A percentile compares a stretch with the other conserved stretches of the same genome.
Evolutionary conservation across 805 yeast genomes (phyloP).

Genomic region (Metschnikowia noctiluminum): DNA sequence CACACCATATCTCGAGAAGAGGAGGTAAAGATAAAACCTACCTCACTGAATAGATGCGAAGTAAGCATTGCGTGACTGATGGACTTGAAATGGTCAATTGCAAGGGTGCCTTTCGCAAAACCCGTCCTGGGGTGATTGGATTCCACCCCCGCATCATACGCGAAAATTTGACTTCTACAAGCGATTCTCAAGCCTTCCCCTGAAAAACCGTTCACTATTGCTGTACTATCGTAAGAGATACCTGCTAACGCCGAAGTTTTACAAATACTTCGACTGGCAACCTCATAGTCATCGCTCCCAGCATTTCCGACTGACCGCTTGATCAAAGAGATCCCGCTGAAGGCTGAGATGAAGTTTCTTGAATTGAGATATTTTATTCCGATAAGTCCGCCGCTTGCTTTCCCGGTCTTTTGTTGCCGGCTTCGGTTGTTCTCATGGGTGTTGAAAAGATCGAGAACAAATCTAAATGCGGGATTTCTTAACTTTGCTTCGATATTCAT

Average conservation of each 20-base stretch:
- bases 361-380: conserved; percentile 43
- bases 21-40: conserved; percentile 55
- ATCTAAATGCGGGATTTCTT: conserved; percentile 45
- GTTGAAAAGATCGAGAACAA: conserved; percentile 31
- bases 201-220: conserved; percentile 5
- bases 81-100: conserved; percentile 37
- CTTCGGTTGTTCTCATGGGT: conserved; percentile 43
- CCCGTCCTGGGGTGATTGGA: conserved; percentile 16
- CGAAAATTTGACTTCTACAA: conserved; percentile 50
- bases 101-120: conserved; percentile 36
- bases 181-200: conserved; percentile 49
- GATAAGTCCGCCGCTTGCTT: conserved; percentile 47
- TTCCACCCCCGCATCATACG: conserved; percentile 29
- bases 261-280: conserved; percentile 28
- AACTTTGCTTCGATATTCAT: conserved; percentile 41
- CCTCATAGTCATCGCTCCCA: conserved; percentile 50
- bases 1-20: conserved; percentile 40
- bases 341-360: conserved; percentile 23
- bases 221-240: conserved; percentile 20
- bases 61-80: conserved; percentile 46
- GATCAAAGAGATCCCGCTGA: conserved; percentile 57
- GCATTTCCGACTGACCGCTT: conserved; percentile 54
- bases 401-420: conserved; percentile 55
- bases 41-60: conserved; percentile 44
- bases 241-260: conserved; percentile 33